These are phyloP conservation scores for Irpex lacteus DNA, from an alignment of 1,284 basidiomycete genomes.

Conservation along the genomic window DNA sequence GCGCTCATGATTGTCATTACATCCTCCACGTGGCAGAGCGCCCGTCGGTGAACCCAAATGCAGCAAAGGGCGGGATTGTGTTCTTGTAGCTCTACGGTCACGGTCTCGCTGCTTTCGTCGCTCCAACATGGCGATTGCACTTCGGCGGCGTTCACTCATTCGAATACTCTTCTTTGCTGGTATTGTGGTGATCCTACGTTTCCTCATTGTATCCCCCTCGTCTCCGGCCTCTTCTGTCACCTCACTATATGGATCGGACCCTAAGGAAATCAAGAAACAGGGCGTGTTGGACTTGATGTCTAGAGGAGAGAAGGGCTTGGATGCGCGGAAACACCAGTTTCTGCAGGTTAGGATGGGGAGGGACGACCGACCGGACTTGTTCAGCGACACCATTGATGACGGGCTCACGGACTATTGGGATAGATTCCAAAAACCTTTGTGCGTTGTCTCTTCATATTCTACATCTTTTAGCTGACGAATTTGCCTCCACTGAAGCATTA, in stretches of 20 bases:
- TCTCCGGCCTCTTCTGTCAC: constrained; percentile 30
- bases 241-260: constrained; percentile 27
- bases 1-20: too few relatives aligned
- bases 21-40: neutral
- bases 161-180: constrained; percentile 32
- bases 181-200: constrained; percentile 33
- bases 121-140: constrained; percentile 28
- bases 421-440: constrained; percentile 88
- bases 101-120: neutral
- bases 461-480: neutral
- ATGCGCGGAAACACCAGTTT: constrained; percentile 85
- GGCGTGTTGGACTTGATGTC: constrained; percentile 86
- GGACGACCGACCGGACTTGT: constrained; percentile 79
- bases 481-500: constrained; percentile 52
- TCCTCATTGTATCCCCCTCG: constrained; percentile 45
- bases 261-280: constrained; percentile 67
- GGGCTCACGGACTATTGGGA: constrained; percentile 89
- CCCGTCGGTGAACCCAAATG: neutral
- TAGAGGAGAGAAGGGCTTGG: constrained; percentile 78
- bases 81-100: neutral
- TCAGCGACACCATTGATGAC: constrained; percentile 70
- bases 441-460: constrained; percentile 29
- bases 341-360: constrained; percentile 83
- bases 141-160: constrained; percentile 36
- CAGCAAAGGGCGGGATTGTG: neutral